These are phyloP conservation scores for Protomyces arabidopsidicola DNA, from an alignment of 1,139 yeast species.

Conservation along the genomic window DNA sequence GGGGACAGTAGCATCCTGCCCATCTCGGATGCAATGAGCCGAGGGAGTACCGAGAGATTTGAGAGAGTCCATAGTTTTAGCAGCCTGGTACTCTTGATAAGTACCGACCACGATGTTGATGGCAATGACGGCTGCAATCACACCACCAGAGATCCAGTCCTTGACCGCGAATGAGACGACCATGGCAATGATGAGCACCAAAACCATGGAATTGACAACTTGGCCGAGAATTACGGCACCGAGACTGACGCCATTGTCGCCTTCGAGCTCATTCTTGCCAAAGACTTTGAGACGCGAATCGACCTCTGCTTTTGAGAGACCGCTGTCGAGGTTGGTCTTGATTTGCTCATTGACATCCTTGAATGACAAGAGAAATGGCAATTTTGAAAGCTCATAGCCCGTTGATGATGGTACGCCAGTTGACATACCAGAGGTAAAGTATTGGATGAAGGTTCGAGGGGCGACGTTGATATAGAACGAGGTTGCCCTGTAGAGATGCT, in stretches of 20 bases:
- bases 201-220: conserved; percentile 73
- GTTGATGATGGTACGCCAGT: neutral
- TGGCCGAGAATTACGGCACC: conserved; percentile 61
- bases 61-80: conserved; percentile 74
- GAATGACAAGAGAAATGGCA: conserved; percentile 1
- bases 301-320: conserved; percentile 48
- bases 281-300: conserved; percentile 39
- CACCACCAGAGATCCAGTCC: conserved; percentile 84
- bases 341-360: conserved; percentile 4
- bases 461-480: neutral
- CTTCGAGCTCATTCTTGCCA: conserved; percentile 63
- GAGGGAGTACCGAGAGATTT: conserved; percentile 66
- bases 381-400: conserved; percentile 4
- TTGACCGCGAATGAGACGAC: conserved; percentile 66
- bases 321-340: conserved; percentile 40
- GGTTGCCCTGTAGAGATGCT: neutral
- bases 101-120: conserved; percentile 68
- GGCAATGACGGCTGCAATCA: conserved; percentile 63
- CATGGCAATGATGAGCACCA: conserved; percentile 70
- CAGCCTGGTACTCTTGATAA: conserved; percentile 67
- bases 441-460: neutral
- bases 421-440: neutral
- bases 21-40: conserved; percentile 64
- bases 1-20: conserved; percentile 55
- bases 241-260: conserved; percentile 55